Conservation (phyloP, 2,329 filamentous ascomycete genomes). For the Monilinia polystroma region DNA sequence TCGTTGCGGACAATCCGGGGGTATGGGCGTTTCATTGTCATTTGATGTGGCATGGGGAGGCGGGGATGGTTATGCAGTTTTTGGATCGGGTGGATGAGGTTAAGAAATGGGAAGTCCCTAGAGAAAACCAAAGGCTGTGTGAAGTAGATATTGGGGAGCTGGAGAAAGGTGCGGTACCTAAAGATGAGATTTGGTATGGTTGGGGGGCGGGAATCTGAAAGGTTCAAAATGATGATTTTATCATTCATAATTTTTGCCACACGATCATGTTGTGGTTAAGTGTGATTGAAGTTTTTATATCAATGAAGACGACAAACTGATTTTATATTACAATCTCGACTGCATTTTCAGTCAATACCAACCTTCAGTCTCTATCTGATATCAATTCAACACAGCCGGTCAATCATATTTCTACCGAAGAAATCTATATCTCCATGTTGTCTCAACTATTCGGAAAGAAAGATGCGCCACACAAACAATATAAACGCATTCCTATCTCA, state of each 20-base stretch:
- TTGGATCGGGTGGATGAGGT: constrained; percentile 50
- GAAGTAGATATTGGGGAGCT: constrained; percentile 45
- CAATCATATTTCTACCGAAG: neutral
- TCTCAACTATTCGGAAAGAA: neutral
- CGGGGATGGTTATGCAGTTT: constrained; percentile 61
- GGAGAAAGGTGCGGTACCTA: constrained; percentile 49
- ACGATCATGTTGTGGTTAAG: neutral
- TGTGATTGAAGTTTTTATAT: neutral
- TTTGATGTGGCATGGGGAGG: constrained; percentile 57
- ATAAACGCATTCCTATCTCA: neutral
- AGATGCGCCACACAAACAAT: neutral
- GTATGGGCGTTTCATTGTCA: constrained; percentile 61
- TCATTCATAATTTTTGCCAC: neutral
- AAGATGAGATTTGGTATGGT: constrained; percentile 50
- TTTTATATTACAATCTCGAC: neutral
- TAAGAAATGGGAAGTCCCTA: constrained; percentile 45
- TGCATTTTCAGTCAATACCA: neutral
- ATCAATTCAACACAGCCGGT: neutral
- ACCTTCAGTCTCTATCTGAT: neutral
- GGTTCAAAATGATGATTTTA: neutral
- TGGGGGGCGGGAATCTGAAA: constrained; percentile 31
- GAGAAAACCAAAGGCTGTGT: constrained; percentile 49
- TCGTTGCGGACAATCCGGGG: constrained; percentile 57
- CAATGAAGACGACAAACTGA: neutral
- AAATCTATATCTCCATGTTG: neutral